Percentiles rank a stretch among this genome's conserved stretches.
phyloP scores from a whole-genome alignment of 177 flowering plant genomes.

The Vitis hybrid region DNA sequence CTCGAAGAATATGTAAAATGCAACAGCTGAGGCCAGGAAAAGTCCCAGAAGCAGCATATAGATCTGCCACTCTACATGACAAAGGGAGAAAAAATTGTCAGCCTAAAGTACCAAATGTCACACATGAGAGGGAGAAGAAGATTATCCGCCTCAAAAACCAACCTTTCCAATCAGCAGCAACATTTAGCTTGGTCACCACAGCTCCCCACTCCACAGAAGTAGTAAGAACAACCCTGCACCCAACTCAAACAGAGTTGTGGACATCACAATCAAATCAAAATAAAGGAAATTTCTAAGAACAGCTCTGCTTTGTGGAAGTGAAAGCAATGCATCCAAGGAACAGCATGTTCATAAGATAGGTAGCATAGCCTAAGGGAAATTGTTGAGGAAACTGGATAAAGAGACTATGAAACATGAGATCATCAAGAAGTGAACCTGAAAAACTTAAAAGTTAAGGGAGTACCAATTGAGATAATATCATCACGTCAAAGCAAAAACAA shows the following conservation, averaged over 20 bases:
- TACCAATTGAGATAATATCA: no score
- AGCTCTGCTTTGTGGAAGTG: neutral
- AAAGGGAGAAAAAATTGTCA: slow-evolving; percentile 3
- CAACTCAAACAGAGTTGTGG: neutral
- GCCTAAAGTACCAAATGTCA: neutral
- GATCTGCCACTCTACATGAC: slow-evolving; percentile 89
- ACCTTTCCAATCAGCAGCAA: slow-evolving; percentile 98
- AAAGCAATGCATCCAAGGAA: neutral
- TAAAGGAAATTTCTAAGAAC: neutral
- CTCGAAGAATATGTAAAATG: slow-evolving; percentile 70
- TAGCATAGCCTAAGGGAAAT: neutral
- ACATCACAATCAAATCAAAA: neutral
- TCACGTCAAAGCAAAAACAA: no score
- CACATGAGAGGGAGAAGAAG: slow-evolving; percentile 5
- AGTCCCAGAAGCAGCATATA: slow-evolving; percentile 73
- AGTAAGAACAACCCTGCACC: slow-evolving; percentile 72
- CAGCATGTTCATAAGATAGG: neutral
- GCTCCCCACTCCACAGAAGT: slow-evolving; percentile 84
- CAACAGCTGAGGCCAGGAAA: slow-evolving; percentile 75
- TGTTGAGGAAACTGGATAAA: neutral
- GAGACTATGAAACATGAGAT: no score
- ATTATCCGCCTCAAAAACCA: slow-evolving; percentile 19
- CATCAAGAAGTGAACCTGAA: no score
- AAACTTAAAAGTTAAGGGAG: no score
- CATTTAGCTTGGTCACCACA: slow-evolving; percentile 69